Conservation (phyloP, 345 rosid genomes). For the Carallia brachiata region DNA sequence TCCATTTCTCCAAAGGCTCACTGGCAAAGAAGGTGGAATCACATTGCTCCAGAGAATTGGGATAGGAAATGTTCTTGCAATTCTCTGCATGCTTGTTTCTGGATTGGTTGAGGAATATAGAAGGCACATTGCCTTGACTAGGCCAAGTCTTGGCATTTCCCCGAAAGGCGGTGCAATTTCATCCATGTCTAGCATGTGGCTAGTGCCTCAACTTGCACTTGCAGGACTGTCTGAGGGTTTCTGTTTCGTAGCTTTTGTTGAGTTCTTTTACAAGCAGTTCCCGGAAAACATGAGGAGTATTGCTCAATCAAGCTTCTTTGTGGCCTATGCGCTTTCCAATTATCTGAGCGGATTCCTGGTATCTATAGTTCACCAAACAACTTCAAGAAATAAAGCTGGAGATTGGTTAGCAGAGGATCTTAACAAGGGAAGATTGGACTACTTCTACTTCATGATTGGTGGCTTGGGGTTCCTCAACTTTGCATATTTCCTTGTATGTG, state of each 20-base stretch:
- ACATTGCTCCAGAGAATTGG: slow-evolving; percentile 4
- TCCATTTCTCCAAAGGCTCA: slow-evolving; percentile 14
- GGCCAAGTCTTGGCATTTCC: not conserved
- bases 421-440: slow-evolving; percentile 5
- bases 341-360: not conserved
- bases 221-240: slow-evolving; percentile 2
- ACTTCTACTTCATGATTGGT: slow-evolving; percentile 1
- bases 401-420: slow-evolving; percentile 1
- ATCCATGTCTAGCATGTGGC: not conserved
- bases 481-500: not conserved
- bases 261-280: slow-evolving; percentile 1
- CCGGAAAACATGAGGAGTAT: slow-evolving; percentile 6
- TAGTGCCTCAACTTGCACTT: slow-evolving; percentile 2
- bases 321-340: not conserved
- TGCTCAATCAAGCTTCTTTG: slow-evolving; percentile 1
- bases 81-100: not conserved
- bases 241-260: not conserved
- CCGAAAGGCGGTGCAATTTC: not conserved
- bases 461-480: not conserved
- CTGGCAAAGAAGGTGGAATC: slow-evolving; percentile 10
- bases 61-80: not conserved
- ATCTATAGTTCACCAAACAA: not conserved
- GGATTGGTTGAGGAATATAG: not conserved
- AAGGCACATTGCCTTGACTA: not conserved
- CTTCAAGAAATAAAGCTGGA: not conserved